Base-by-base conservation (phyloP, 1,139 yeast species). In the Kazachstania sp. region DNA sequence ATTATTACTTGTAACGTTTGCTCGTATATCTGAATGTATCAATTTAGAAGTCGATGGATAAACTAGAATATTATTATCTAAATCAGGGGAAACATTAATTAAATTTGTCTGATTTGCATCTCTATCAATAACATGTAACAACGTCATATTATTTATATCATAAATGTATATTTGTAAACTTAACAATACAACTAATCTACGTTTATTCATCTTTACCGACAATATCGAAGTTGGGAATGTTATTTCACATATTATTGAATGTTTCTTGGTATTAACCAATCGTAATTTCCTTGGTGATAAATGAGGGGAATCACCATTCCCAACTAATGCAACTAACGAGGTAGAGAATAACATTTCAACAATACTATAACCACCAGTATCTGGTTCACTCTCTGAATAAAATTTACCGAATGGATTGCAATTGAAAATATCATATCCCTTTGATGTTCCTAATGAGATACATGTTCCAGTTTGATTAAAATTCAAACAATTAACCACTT, bases 381-480 rank as follows among this genome's bases (percentile, higher is more conserved):
- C 46, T 7, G 36, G 13, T 23, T 46, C 41, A 53, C 71, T 61
- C 52, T 74, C 74, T 20, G 75, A 76, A 60, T 79, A 86, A 60
- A 94, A 86, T 57, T 79, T 79, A 13, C 95, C 95, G 63, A 90
- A 86, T 2, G 97, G 96, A 50, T 82, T 86, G 67, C 96, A 87
- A 63, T 85, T 86, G 72, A 81, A 90, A 45, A 92, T 84, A 56
- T 79, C 79, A 66, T 86, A 87, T n/a, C 95, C 94, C 48, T 71
- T 71, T 42, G 76, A 75, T 9, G 86, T 75, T 1, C 95, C 97
- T 6, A 87, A 77, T 1, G 96, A 87, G 29, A 90, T 75, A 63
- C 97, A 90, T 49, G 88, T 74, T 49, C 85, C 84, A 64, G 90
- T 95, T 69, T 92, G 98, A 67, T 92, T 92, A 72, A 92, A 92